These are phyloP conservation scores for Cercospora nicotianae DNA, from an alignment of 2,329 filamentous ascomycete species.

Conservation along the genomic window DNA sequence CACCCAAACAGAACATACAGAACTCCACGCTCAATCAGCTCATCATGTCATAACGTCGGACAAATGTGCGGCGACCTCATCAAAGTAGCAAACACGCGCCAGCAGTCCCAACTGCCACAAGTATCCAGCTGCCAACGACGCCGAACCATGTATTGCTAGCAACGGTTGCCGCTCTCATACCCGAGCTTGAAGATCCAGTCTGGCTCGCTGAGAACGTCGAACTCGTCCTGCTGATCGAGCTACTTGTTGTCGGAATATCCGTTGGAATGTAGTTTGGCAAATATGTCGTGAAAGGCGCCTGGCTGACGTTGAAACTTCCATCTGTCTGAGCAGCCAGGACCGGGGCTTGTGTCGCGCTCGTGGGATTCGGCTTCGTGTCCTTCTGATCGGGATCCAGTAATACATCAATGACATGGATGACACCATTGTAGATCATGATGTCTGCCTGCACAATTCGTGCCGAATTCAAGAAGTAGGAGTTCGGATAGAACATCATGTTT, in stretches of 20 bases:
- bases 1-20: background rate
- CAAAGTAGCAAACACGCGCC: background rate
- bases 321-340: constrained; percentile 27
- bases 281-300: constrained; percentile 26
- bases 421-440: constrained; percentile 56
- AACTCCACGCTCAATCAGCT: background rate
- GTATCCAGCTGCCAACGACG: background rate
- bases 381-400: constrained; percentile 50
- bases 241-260: constrained; percentile 9
- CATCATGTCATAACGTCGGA: background rate
- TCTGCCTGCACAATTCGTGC: constrained; percentile 53
- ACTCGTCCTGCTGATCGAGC: background rate
- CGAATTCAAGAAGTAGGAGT: constrained; percentile 52
- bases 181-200: constrained; percentile 4
- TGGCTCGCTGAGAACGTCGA: background rate
- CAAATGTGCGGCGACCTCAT: background rate
- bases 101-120: background rate
- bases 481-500: constrained; percentile 47
- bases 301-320: constrained; percentile 14
- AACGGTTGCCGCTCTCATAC: background rate
- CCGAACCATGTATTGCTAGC: background rate
- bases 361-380: constrained; percentile 42
- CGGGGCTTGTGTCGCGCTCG: constrained; percentile 40
- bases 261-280: constrained; percentile 21
- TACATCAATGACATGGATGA: constrained; percentile 55